phyloP scores from a whole-genome alignment of 768 basidiomycete genomes.

The Pisolithus tinctorius region DNA sequence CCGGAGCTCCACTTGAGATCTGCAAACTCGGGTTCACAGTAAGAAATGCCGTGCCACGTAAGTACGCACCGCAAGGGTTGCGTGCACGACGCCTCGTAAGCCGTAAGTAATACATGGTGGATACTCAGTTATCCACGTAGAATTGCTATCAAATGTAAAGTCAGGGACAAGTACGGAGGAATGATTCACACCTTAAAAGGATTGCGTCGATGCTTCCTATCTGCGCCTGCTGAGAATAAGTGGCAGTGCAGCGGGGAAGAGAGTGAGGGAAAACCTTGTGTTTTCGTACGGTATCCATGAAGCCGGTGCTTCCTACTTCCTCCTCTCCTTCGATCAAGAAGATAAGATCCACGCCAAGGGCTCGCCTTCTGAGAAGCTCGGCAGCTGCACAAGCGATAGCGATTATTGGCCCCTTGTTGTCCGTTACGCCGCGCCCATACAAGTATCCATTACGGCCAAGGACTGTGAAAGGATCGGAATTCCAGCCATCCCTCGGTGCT shows the following conservation, averaged over 20 bases:
- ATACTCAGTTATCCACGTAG: conserved; percentile 93
- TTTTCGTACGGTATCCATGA: conserved; percentile 64
- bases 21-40: conserved; percentile 18
- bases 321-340: conserved; percentile 96
- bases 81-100: conserved; percentile 88
- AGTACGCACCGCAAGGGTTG: conserved; percentile 56
- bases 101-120: conserved; percentile 95
- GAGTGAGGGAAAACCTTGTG: conserved; percentile 51
- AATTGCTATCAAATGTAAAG: conserved; percentile 54
- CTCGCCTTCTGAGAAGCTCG: conserved; percentile 61
- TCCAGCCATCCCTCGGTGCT: conserved; percentile 70
- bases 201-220: conserved; percentile 90
- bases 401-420: conserved; percentile 94
- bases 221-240: conserved; percentile 41
- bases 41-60: not conserved
- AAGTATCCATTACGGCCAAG: conserved; percentile 83
- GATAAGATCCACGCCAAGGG: conserved; percentile 80
- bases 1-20: conserved; percentile 68
- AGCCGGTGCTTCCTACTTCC: conserved; percentile 88
- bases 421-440: conserved; percentile 87
- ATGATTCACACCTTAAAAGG: conserved; percentile 58
- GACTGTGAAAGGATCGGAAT: conserved; percentile 76
- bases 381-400: conserved; percentile 89
- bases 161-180: not conserved
- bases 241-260: not conserved